Evolutionary conservation across 2,329 filamentous ascomycete species (phyloP).

Genomic region (Penicillium sp.): DNA sequence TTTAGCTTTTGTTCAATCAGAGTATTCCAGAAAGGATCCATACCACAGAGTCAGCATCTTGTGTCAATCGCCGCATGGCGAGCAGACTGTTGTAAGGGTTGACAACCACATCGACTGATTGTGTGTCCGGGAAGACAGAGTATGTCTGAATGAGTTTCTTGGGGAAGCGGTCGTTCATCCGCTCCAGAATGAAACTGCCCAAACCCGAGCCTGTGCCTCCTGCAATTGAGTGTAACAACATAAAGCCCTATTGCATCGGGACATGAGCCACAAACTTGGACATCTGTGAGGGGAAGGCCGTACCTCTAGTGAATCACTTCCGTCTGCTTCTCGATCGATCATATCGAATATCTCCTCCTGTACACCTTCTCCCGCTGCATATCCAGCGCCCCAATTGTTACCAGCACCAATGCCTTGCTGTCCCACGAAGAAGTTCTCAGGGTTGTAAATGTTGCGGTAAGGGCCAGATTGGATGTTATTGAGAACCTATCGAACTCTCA

Average conservation of each 20-base stretch:
- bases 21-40: conserved; percentile 18
- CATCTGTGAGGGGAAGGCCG: conserved; percentile 5
- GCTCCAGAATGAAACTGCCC: conserved; percentile 88
- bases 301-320: conserved; percentile 91
- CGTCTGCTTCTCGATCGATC: conserved; percentile 97
- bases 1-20: conserved; percentile 19
- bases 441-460: conserved; percentile 99
- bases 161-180: conserved; percentile 93
- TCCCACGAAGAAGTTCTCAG: conserved; percentile 96
- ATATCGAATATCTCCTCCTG: conserved; percentile 99
- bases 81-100: conserved; percentile 97
- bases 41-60: conserved; percentile 94
- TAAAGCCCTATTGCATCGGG: conserved; percentile 66
- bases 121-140: conserved; percentile 94
- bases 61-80: conserved; percentile 81
- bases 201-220: conserved; percentile 95
- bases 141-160: conserved; percentile 99
- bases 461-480: conserved; percentile 87
- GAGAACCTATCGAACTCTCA: conserved; percentile 58
- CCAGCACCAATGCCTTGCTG: conserved; percentile 90
- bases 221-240: conserved; percentile 97
- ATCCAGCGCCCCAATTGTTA: conserved; percentile 98
- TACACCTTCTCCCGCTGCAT: conserved; percentile 83
- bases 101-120: conserved; percentile 86
- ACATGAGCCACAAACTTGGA: background rate